phyloP scores from a whole-genome alignment of 352 stramenopile species.

The Phytophthora citricola region DNA sequence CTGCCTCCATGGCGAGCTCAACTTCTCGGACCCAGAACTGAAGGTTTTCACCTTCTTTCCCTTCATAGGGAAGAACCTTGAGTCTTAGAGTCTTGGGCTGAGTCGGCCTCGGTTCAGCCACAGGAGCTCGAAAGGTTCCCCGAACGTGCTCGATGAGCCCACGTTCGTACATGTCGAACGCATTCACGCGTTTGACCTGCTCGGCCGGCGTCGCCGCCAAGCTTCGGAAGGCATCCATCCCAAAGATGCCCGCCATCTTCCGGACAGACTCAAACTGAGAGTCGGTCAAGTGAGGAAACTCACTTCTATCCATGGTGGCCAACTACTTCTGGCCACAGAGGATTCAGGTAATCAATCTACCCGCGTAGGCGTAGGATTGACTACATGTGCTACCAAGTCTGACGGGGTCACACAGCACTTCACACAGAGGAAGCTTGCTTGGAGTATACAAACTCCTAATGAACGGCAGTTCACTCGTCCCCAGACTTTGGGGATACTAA shows the following conservation, averaged over 20 bases:
- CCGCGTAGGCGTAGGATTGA: background rate
- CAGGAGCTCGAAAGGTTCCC: background rate
- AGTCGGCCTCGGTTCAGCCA: background rate
- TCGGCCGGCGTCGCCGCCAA: background rate
- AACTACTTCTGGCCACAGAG: background rate
- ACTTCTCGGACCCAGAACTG: background rate
- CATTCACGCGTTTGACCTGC: background rate
- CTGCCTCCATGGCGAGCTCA: background rate
- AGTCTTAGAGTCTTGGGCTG: background rate
- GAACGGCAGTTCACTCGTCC: background rate
- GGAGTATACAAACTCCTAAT: conserved; percentile 4
- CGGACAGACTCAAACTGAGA: background rate
- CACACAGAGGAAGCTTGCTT: background rate
- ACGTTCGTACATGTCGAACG: conserved; percentile 5
- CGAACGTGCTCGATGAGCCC: background rate
- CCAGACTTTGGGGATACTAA: background rate
- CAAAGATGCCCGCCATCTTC: background rate
- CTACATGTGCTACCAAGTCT: background rate
- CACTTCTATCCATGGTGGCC: background rate
- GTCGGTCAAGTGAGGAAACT: background rate
- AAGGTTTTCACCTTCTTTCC: conserved; percentile 2
- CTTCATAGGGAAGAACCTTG: background rate
- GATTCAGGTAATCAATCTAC: background rate
- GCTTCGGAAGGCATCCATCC: background rate
- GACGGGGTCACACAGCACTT: background rate